Evolutionary conservation across 2,329 filamentous ascomycete species (phyloP), one percentile per base, ranked within the genome.

Genomic region (Colletotrichum musae): DNA sequence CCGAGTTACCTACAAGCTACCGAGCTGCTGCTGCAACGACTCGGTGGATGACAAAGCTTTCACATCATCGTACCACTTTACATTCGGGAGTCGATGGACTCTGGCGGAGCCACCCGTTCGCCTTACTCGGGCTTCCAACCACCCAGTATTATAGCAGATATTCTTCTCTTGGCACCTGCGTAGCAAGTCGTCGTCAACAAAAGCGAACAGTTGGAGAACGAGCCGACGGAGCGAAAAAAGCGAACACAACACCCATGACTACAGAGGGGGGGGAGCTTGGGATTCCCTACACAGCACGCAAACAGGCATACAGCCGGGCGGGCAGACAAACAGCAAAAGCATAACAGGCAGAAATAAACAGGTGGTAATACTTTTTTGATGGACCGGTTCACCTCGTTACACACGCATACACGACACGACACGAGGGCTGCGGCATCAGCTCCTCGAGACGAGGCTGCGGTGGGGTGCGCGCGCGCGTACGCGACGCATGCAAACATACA

Each of bases 61-160:
- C 28, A 24, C 61, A 47, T 56, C 56, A 59, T 56, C 61, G 36
- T 65, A 59, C 61, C 56, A 60, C 54, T 60, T 66, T 66, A 15
- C 50, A 60, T 60, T 59, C 60, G 24, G 39, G 24, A 69, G 50
- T 47, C 32, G 9, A 36, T 10, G 32, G 32, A 24, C 21, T 10
- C 32, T 45, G 32, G 41, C 24, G 15, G 32, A 39, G 21, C n/a
- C n/a, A 26, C 21, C 28, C 39, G 61, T 41, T 48, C n/a, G 48
- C 66, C 61, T 69, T 66, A 64, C 53, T 64, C 59, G 62, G 54
- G 54, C 21, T 4, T 39, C 47, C 24, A 7, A 16, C 3, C 10
- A 16, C 12, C 21, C 21, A 28, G 21, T 24, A 24, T 24, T 24
- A 24, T 24, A 41, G 9, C 32, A 36, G 21, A 24, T 24, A 24